phyloP scores from a whole-genome alignment of 768 basidiomycete species.

The Boletus rex-veris region DNA sequence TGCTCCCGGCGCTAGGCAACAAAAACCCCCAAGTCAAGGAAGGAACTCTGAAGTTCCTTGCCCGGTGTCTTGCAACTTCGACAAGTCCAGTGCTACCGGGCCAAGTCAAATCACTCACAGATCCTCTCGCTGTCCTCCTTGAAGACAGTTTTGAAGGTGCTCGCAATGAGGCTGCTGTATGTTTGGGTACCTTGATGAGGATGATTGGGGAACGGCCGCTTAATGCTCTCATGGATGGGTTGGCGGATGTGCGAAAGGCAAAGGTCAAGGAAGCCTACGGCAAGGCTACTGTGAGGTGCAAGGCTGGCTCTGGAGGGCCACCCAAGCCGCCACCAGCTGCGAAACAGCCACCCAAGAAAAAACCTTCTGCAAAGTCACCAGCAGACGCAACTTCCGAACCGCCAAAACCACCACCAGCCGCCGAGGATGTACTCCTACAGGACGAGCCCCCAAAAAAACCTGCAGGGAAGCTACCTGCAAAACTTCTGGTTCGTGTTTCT shows the following conservation, averaged over 20 bases:
- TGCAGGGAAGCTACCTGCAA: constrained; percentile 49
- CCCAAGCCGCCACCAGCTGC: constrained; percentile 36
- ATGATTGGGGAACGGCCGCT: constrained; percentile 93
- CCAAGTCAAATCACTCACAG: constrained; percentile 81
- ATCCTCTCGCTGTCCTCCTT: constrained; percentile 67
- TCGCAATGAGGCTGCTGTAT: constrained; percentile 83
- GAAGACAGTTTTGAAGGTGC: constrained; percentile 90
- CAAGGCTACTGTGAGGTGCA: constrained; percentile 89
- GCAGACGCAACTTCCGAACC: constrained; percentile 13
- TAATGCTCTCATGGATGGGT: constrained; percentile 77
- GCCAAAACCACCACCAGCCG: constrained; percentile 15
- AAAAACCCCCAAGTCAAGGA: constrained; percentile 99
- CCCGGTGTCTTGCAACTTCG: constrained; percentile 71
- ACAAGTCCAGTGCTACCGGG: constrained; percentile 62
- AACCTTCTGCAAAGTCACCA: constrained; percentile 32
- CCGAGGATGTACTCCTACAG: constrained; percentile 19
- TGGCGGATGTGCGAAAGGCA: constrained; percentile 82
- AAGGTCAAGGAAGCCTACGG: constrained; percentile 95
- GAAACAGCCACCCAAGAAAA: constrained; percentile 38
- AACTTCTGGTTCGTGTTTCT: constrained; percentile 35
- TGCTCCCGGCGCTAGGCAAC: constrained; percentile 69
- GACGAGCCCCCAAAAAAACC: constrained; percentile 42
- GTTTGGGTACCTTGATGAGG: constrained; percentile 90
- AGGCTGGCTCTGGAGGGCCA: constrained; percentile 55
- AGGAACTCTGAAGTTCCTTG: constrained; percentile 83